phyloP scores from a whole-genome alignment of 164 flowering plant genomes.

The Vitis rotundifolia region DNA sequence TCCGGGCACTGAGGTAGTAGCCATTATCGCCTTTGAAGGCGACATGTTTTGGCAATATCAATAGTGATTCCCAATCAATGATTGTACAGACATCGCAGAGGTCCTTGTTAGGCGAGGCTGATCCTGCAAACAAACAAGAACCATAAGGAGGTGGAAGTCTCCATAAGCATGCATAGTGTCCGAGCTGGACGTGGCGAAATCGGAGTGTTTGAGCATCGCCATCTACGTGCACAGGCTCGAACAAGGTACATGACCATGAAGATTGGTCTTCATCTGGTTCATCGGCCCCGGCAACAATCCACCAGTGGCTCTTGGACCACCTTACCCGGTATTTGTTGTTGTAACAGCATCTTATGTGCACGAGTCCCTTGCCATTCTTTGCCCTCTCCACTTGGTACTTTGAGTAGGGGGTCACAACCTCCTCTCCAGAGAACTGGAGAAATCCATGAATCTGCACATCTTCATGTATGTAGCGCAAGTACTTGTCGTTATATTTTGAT shows the following conservation, averaged over 20 bases:
- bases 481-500: no score
- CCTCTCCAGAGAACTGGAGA: no score
- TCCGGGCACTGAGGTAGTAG: not conserved
- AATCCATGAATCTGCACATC: no score
- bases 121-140: not conserved
- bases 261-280: conserved; percentile 12
- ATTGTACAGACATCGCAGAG: not conserved
- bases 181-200: not conserved
- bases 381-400: not conserved
- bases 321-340: conserved; percentile 15
- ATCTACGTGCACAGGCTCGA: not conserved
- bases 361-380: not conserved
- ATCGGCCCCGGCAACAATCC: conserved; percentile 6
- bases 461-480: no score
- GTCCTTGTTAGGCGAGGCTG: not conserved
- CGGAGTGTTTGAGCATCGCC: not conserved
- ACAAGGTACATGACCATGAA: conserved; percentile 3
- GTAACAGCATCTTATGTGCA: conserved; percentile 10
- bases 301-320: not conserved
- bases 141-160: no score
- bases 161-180: not conserved
- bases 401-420: no score
- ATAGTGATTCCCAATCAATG: conserved; percentile 12
- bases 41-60: not conserved
- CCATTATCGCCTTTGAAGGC: conserved; percentile 6